These are phyloP conservation scores for Cladosporium sp. DNA, from an alignment of 2,329 filamentous ascomycete species.

Conservation along the genomic window DNA sequence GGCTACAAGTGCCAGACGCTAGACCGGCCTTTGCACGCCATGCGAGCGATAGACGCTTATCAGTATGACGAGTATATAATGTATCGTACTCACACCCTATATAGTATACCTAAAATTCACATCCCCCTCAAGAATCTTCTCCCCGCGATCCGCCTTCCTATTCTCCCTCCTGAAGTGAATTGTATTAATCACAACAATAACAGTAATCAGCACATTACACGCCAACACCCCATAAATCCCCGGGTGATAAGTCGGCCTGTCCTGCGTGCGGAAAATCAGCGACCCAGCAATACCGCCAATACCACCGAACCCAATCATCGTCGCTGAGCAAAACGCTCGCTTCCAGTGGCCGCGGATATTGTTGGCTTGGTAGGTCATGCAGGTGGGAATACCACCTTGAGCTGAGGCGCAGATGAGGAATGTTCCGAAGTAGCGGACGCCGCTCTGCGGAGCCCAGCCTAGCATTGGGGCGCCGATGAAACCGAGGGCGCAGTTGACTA, in stretches of 20 bases:
- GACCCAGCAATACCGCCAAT: conserved; percentile 77
- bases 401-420: conserved; percentile 74
- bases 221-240: conserved; percentile 53
- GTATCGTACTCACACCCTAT: background rate
- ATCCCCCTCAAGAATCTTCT: conserved; percentile 26
- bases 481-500: conserved; percentile 30
- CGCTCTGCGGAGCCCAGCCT: conserved; percentile 27
- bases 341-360: conserved; percentile 89
- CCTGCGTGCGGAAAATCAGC: conserved; percentile 65
- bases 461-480: conserved; percentile 32
- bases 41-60: background rate
- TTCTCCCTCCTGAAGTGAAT: conserved; percentile 50
- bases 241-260: conserved; percentile 47
- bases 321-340: conserved; percentile 74
- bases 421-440: conserved; percentile 65
- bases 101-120: conserved; percentile 15
- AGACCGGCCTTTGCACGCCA: background rate
- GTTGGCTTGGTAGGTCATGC: conserved; percentile 79
- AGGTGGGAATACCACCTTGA: conserved; percentile 73
- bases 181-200: conserved; percentile 45
- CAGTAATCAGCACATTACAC: conserved; percentile 41
- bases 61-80: background rate
- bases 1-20: background rate
- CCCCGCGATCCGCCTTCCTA: conserved; percentile 48
- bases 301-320: conserved; percentile 72